Percentiles rank a stretch among this genome's conserved stretches.
Conservation (phyloP, 2,329 filamentous ascomycete genomes). For the Exophiala sideris region DNA sequence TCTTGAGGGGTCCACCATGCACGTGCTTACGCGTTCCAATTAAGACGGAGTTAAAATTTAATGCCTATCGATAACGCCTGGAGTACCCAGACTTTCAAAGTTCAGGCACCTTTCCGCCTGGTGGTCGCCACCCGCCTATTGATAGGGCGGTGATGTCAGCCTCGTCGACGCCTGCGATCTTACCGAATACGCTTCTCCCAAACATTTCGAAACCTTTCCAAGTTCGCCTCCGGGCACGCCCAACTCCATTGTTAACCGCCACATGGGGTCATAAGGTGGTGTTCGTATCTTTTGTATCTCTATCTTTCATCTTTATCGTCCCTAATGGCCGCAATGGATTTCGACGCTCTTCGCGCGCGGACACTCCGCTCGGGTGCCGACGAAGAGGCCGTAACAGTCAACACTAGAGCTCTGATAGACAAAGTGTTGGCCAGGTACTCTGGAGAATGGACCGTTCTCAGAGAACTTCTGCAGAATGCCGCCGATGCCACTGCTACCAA, state of each 20-base stretch:
- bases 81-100: no score
- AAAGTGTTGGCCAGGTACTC: slow-evolving; percentile 96
- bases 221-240: no score
- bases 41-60: not conserved
- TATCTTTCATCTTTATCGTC: not conserved
- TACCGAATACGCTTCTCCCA: no score
- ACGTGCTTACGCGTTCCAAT: slow-evolving; percentile 2
- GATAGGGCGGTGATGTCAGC: no score
- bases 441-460: slow-evolving; percentile 82
- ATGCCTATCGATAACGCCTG: no score
- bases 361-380: slow-evolving; percentile 82
- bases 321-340: slow-evolving; percentile 40
- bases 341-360: slow-evolving; percentile 71
- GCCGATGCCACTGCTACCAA: slow-evolving; percentile 89
- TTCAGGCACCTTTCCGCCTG: no score
- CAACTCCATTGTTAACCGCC: no score
- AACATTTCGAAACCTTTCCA: no score
- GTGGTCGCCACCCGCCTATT: no score
- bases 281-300: not conserved
- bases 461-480: slow-evolving; percentile 97
- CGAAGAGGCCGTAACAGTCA: slow-evolving; percentile 96
- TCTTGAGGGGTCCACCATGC: not conserved
- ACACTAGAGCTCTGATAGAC: slow-evolving; percentile 93
- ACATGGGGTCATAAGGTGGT: no score
- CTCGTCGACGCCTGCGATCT: no score